Base-by-base conservation (phyloP, 2,329 filamentous ascomycete species). In the Tolypocladium paradoxum region DNA sequence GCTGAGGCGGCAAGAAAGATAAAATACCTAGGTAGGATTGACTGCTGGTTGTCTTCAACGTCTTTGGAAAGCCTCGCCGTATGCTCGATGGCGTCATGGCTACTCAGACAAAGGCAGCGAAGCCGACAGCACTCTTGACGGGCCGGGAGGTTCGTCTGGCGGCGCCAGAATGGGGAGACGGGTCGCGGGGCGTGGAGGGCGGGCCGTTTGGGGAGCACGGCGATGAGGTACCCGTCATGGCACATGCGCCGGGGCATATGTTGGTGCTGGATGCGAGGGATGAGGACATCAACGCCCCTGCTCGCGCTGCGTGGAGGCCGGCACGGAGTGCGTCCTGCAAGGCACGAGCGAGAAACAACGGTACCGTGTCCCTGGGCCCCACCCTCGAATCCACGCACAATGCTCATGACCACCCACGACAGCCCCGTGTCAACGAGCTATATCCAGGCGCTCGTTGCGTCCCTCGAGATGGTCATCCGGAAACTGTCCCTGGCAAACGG, bases 201-300 rank as follows among this genome's bases (percentile, higher is more conserved):
- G 60, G 65, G 50, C 65, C 64, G 27, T 56, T 70, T 14, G 63
- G 66, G 29, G 53, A 63, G 1, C 58, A 63, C 18, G 65, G 64
- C 16, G 65, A 66, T 22, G 67, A 72, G 16, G 69, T 83, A 33
- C 79, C 78, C n/a, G n/a, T 84, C 2, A 81, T 87, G 71, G 77
- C 75, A 1, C 83, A 86, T 68, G 75, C 76, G 20, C 82, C 81
- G 1, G 81, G 81, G 0, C 73, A 83, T 62, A 85, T 85, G 82
- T 61, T 85, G 43, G 66, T 84, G 1, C 63, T 83, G 51, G 82
- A 85, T 64, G 68, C 70, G 48, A 67, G 60, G 24, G 71, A 75
- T 53, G 66, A 69, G 12, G 74, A 79, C 48, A 55, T 63, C 12
- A 70, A 47, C 64, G 70, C 16, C 77, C 77, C 14, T 81, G 77